Percentiles rank a stretch among this genome's conserved stretches.
Conservation (phyloP, 2,329 filamentous ascomycete species). For the Dichotomopilus funicola region DNA sequence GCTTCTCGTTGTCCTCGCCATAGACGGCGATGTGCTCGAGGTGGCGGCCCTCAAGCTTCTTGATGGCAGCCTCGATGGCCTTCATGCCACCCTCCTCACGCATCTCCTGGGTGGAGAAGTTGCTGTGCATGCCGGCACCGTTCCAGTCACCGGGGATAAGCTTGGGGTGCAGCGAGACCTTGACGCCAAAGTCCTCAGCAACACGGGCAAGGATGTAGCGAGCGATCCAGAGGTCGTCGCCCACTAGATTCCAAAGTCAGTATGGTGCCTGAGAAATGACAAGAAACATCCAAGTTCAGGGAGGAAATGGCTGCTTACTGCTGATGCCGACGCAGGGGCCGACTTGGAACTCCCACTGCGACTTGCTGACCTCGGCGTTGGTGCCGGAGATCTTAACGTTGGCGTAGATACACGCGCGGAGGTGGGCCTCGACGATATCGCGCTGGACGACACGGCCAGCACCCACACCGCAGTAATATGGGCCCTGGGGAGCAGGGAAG, state of each 20-base stretch:
- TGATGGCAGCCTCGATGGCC: conserved; percentile 78
- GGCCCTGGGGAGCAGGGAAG: conserved; percentile 74
- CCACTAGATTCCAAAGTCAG: conserved; percentile 49
- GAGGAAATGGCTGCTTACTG: conserved; percentile 44
- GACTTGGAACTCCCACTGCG: conserved; percentile 97
- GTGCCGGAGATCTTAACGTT: conserved; percentile 93
- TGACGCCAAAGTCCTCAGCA: conserved; percentile 92
- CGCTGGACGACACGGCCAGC: conserved; percentile 96
- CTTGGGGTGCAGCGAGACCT: conserved; percentile 94
- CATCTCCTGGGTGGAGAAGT: conserved; percentile 88
- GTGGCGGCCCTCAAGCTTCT: conserved; percentile 75
- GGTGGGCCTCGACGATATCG: conserved; percentile 90
- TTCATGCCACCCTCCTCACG: conserved; percentile 91
- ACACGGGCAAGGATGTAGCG: conserved; percentile 76
- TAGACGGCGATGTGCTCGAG: conserved; percentile 82
- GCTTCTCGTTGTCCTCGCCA: conserved; percentile 90
- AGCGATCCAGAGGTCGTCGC: conserved; percentile 93
- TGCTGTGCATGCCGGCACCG: conserved; percentile 86
- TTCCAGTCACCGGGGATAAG: conserved; percentile 94
- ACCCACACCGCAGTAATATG: conserved; percentile 97
- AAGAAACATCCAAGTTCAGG: conserved; percentile 17
- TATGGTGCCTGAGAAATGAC: background rate
- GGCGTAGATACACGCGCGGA: conserved; percentile 68
- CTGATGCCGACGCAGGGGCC: conserved; percentile 82
- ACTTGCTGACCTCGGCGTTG: conserved; percentile 88